Base-by-base conservation (phyloP, 2,329 filamentous ascomycete genomes). In the Colletotrichum somersetense region DNA sequence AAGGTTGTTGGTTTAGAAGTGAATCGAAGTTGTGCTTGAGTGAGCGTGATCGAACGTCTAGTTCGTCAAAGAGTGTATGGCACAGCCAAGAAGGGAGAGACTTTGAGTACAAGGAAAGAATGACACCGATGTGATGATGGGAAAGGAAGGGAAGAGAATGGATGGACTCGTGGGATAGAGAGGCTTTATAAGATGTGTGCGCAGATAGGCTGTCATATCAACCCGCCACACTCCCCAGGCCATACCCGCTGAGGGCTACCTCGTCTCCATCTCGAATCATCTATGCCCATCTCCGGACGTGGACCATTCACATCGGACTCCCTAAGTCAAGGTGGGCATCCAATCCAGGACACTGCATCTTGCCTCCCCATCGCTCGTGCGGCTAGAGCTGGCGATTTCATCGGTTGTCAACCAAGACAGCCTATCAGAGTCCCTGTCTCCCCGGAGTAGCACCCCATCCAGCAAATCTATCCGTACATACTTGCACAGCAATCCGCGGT, bases 21-120 rank as follows among this genome's bases (percentile, higher is more conserved):
- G 70, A 72, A 35, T 64, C 26, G 48, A 72, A 66, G 66, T 70
- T 72, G 59, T 72, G 70, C 70, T 65, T 65, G 10, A 69, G 70
- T 64, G 66, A 72, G 66, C 59, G 66, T 70, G 66, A 66, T n/a
- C 38, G 70, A 72, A 72, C 70, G 70, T 72, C 70, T 72, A 72
- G 70, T 72, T 44, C 70, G 48, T 62, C 61, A 72, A 72, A 56
- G 66, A 72, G 66, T 70, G 66, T 64, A 72, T 72, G 70, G 70
- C 70, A 70, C 70, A 72, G 70, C 70, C 70, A 72, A 72, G 46
- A 72, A 70, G 53, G 55, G 59, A 65, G 70, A 72, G 70, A 70
- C 55, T 57, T 58, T 61, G 66, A 69, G 70, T 50, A 69, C 44
- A 64, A 62, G 55, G 70, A 72, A 70, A 72, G 70, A 72, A 70